Percentiles rank a stretch among this genome's conserved stretches.
phyloP scores from a whole-genome alignment of 495 filamentous ascomycete genomes.

The Haplographium delicatum region DNA sequence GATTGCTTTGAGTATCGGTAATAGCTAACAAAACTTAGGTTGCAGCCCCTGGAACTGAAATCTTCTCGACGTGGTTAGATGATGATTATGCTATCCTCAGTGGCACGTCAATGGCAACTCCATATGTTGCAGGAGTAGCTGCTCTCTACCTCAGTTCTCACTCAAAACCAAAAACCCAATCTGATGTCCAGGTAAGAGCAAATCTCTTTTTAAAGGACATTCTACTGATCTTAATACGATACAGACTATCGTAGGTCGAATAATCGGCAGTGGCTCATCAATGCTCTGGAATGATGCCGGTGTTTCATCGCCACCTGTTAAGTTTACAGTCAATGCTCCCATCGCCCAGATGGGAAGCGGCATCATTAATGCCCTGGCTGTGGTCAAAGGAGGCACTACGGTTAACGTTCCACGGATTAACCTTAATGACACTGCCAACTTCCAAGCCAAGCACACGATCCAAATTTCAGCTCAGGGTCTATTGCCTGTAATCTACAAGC shows the following conservation, averaged over 20 bases:
- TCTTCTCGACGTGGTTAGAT: constrained; percentile 40
- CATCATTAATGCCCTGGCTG: not conserved
- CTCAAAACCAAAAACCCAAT: no score
- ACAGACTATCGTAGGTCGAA: not conserved
- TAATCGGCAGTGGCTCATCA: not conserved
- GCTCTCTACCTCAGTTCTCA: no score
- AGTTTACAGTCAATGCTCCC: not conserved
- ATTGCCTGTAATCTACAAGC: not conserved
- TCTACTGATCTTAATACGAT: no score
- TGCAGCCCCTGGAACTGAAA: constrained; percentile 40
- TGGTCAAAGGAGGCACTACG: not conserved
- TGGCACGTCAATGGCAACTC: constrained; percentile 49
- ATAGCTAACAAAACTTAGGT: constrained; percentile 42
- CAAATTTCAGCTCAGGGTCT: not conserved
- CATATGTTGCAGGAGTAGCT: constrained; percentile 27
- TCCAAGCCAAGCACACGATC: not conserved
- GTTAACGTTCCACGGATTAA: not conserved
- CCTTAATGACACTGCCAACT: not conserved
- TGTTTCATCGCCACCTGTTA: not conserved
- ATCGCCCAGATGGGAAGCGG: not conserved
- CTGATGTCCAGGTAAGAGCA: no score
- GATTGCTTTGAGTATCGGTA: no score
- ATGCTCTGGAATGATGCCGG: not conserved
- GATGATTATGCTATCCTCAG: constrained; percentile 32
- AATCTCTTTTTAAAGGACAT: no score